These are phyloP conservation scores for Lachancea dasiensis DNA, from an alignment of 805 yeast genomes.

Conservation along the genomic window DNA sequence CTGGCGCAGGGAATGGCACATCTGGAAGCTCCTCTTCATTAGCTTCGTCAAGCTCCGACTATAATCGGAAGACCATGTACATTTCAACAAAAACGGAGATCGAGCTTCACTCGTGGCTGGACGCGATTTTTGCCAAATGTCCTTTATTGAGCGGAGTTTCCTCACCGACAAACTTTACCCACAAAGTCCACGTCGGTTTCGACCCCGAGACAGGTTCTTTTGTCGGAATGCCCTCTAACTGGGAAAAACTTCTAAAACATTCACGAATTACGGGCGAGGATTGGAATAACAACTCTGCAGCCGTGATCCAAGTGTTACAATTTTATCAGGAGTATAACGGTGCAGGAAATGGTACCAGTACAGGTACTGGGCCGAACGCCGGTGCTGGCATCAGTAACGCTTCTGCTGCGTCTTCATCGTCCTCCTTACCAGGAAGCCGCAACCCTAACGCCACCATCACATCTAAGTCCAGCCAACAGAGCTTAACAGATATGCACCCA, in stretches of 20 bases:
- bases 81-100: slow-evolving; percentile 71
- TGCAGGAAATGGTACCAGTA: slow-evolving; percentile 12
- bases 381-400: slow-evolving; percentile 4
- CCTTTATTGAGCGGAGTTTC: slow-evolving; percentile 66
- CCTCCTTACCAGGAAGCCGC: slow-evolving; percentile 4
- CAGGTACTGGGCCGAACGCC: slow-evolving; percentile 10
- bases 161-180: slow-evolving; percentile 90
- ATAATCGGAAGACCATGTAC: slow-evolving; percentile 53
- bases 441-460: slow-evolving; percentile 4
- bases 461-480: slow-evolving; percentile 4
- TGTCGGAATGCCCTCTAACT: slow-evolving; percentile 89
- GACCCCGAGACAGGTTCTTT: slow-evolving; percentile 81
- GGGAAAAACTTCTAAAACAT: slow-evolving; percentile 80
- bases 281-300: slow-evolving; percentile 90
- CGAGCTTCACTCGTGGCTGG: slow-evolving; percentile 86
- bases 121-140: slow-evolving; percentile 73
- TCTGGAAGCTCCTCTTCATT: slow-evolving; percentile 15
- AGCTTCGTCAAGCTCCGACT: slow-evolving; percentile 14
- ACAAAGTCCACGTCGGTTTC: slow-evolving; percentile 83
- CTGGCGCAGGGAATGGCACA: slow-evolving; percentile 12
- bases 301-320: slow-evolving; percentile 85
- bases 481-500: slow-evolving; percentile 36
- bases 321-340: slow-evolving; percentile 52
- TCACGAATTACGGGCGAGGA: slow-evolving; percentile 90
- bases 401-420: slow-evolving; percentile 6